A percentile compares a stretch with the other conserved stretches of the same genome.
These are phyloP conservation scores for Myxozyma sirexii DNA, from an alignment of 805 yeast genomes.

Conservation along the genomic window DNA sequence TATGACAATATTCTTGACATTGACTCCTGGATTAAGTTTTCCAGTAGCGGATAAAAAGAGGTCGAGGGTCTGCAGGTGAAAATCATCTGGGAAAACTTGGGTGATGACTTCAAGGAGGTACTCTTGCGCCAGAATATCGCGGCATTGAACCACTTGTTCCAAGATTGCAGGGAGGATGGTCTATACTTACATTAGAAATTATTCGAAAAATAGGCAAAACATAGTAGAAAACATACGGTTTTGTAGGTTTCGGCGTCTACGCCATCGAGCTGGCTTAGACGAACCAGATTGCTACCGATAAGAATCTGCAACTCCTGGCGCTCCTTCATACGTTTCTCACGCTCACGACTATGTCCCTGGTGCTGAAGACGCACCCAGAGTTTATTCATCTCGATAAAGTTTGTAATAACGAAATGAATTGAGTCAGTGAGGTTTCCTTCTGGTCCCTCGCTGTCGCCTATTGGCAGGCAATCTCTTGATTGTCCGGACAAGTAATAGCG, in stretches of 20 bases:
- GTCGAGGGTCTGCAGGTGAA: slow-evolving; percentile 75
- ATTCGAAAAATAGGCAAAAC: neutral
- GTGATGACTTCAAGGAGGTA: slow-evolving; percentile 87
- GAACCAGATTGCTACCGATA: slow-evolving; percentile 89
- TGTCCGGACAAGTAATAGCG: slow-evolving; percentile 87
- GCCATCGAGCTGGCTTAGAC: slow-evolving; percentile 78
- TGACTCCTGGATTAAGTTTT: slow-evolving; percentile 69
- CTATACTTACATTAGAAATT: slow-evolving; percentile 16
- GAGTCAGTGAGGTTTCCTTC: slow-evolving; percentile 59
- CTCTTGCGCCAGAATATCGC: slow-evolving; percentile 89
- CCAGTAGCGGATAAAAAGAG: slow-evolving; percentile 65
- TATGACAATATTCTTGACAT: slow-evolving; percentile 63
- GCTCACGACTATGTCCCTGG: slow-evolving; percentile 88
- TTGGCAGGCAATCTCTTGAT: slow-evolving; percentile 66
- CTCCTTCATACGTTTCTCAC: slow-evolving; percentile 71
- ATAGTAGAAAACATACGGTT: slow-evolving; percentile 23
- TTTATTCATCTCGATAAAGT: slow-evolving; percentile 96
- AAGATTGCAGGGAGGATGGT: slow-evolving; percentile 75
- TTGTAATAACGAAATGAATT: slow-evolving; percentile 76
- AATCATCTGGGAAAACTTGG: slow-evolving; percentile 93
- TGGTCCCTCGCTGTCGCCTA: slow-evolving; percentile 39
- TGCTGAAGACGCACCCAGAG: slow-evolving; percentile 96
- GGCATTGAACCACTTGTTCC: slow-evolving; percentile 90
- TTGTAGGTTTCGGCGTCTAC: slow-evolving; percentile 56
- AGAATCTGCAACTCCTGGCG: slow-evolving; percentile 86